Conservation (phyloP, 176 grass and related monocot genomes). For the Miscanthus lutarioriparius region DNA sequence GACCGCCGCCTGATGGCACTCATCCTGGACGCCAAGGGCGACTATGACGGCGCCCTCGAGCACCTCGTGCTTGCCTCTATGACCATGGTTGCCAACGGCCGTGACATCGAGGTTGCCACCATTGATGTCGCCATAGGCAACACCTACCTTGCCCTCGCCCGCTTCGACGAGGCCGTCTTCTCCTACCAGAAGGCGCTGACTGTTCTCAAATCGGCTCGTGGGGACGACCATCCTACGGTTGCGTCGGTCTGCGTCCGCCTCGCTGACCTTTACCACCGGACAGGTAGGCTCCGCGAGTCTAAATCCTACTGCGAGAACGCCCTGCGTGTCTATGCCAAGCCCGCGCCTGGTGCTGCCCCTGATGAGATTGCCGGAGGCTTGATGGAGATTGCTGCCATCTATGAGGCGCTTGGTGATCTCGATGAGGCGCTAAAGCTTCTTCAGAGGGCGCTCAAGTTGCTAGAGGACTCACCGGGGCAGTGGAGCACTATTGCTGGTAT, state of each 20-base stretch:
- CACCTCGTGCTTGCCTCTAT: conserved; percentile 98
- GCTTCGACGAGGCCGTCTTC: conserved; percentile 97
- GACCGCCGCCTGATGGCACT: conserved; percentile 94
- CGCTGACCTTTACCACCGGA: conserved; percentile 83
- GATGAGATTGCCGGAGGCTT: conserved; percentile 87
- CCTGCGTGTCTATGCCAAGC: conserved; percentile 70
- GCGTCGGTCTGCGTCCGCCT: conserved; percentile 88
- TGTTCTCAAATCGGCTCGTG: conserved; percentile 76
- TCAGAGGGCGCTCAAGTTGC: conserved; percentile 74
- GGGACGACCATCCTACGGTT: conserved; percentile 75
- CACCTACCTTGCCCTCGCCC: conserved; percentile 82
- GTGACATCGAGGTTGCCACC: conserved; percentile 77
- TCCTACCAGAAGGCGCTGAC: conserved; percentile 97
- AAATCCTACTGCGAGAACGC: conserved; percentile 97
- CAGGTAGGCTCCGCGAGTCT: conserved; percentile 78
- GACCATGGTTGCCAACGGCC: conserved; percentile 83
- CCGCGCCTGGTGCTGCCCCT: conserved; percentile 64
- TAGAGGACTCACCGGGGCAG: conserved; percentile 80
- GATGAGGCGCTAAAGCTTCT: conserved; percentile 92
- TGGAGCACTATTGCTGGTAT: conserved; percentile 96
- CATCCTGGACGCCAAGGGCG: conserved; percentile 89
- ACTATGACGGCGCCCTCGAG: conserved; percentile 83
- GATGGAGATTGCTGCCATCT: conserved; percentile 93
- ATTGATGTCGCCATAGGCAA: conserved; percentile 85
- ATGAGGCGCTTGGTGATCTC: conserved; percentile 78